These are phyloP conservation scores for Dipteronia sinensis DNA, from an alignment of 345 rosid species.

Conservation along the genomic window DNA sequence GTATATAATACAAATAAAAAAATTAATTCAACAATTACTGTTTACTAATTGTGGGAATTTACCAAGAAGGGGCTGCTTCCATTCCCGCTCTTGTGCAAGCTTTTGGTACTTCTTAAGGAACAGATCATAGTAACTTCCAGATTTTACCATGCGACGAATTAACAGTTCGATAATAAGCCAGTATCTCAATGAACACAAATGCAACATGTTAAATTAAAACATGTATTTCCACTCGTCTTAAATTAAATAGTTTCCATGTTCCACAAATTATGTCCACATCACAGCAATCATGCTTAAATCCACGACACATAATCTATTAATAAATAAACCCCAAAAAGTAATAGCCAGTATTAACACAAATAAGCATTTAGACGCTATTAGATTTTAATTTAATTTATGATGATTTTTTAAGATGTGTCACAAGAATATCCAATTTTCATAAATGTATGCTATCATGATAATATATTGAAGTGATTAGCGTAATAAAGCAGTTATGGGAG, in stretches of 20 bases:
- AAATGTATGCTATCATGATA: background rate
- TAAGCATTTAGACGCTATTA: background rate
- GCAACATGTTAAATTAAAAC: background rate
- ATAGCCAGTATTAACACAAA: conserved; percentile 5
- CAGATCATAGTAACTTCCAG: conserved; percentile 43
- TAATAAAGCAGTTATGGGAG: background rate
- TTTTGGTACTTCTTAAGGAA: conserved; percentile 43
- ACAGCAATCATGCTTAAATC: background rate
- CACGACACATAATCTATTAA: background rate
- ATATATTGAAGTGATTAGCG: background rate
- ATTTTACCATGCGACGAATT: background rate
- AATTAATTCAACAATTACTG: background rate
- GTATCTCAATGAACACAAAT: background rate
- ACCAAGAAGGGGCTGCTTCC: conserved; percentile 50
- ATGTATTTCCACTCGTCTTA: background rate
- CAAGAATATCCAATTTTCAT: background rate
- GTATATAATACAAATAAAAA: conserved; percentile 5
- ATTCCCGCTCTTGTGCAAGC: conserved; percentile 36
- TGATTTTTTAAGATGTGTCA: background rate
- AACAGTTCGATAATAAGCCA: background rate
- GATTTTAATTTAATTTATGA: background rate
- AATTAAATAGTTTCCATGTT: background rate
- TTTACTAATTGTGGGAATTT: background rate
- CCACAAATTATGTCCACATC: background rate
- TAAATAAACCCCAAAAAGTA: conserved; percentile 1